These are phyloP conservation scores for Naganishia vishniacii DNA, from an alignment of 768 basidiomycete species.

Conservation along the genomic window DNA sequence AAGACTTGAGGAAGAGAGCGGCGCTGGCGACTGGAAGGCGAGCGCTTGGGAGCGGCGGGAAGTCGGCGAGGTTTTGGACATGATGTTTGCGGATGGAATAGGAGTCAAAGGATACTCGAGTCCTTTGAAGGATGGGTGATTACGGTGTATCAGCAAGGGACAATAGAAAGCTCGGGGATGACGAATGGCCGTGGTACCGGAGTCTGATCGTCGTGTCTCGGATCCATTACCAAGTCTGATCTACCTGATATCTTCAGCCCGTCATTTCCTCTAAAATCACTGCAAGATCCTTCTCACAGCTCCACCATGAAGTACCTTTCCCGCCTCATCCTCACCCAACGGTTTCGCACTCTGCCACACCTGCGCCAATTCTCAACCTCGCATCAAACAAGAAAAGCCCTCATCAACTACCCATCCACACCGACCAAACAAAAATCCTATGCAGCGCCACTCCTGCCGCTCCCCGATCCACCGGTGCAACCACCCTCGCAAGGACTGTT, in stretches of 20 bases:
- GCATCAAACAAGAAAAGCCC: background rate
- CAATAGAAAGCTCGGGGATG: too few relatives aligned
- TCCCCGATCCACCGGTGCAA: constrained; percentile 3
- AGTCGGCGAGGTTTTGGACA: background rate
- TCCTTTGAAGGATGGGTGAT: too few relatives aligned
- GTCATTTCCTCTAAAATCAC: too few relatives aligned
- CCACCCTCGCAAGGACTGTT: constrained; percentile 30
- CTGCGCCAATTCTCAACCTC: background rate
- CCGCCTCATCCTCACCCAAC: background rate
- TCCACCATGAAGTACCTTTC: too few relatives aligned
- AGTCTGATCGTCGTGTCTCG: background rate
- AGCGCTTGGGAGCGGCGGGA: constrained; percentile 8
- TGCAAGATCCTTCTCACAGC: too few relatives aligned
- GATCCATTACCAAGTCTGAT: too few relatives aligned
- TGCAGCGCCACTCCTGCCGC: background rate
- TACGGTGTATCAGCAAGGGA: too few relatives aligned
- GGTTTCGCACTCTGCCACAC: background rate
- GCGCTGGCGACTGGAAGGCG: background rate
- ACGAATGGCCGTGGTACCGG: background rate
- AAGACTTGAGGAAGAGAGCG: background rate
- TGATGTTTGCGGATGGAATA: background rate
- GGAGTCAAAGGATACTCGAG: too few relatives aligned
- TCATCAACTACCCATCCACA: background rate
- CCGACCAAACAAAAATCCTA: constrained; percentile 18
- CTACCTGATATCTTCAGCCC: too few relatives aligned